Conservation (phyloP, 2,329 filamentous ascomycete species). For the Fusarium guadeloupense region DNA sequence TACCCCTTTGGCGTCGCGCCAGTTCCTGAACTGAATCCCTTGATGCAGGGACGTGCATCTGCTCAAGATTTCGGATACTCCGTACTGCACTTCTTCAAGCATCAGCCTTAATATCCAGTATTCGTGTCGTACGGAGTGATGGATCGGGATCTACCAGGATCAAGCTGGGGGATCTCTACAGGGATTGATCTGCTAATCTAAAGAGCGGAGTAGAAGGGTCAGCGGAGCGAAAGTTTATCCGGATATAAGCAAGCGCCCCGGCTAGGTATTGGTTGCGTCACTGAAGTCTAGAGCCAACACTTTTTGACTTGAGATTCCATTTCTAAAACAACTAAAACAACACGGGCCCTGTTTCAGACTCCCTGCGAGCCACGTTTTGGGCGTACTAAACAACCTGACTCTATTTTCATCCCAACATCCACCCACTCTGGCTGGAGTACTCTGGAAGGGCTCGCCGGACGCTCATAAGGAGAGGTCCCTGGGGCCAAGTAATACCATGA, state of each 20-base stretch:
- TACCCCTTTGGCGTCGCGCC: not conserved
- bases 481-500: constrained; percentile 55
- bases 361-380: constrained; percentile 11
- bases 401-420: constrained; percentile 2
- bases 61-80: not conserved
- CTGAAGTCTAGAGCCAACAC: constrained; percentile 22
- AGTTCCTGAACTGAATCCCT: constrained; percentile 1
- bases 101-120: constrained; percentile 3
- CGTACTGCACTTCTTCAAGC: constrained; percentile 1
- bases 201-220: too few relatives aligned
- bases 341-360: constrained; percentile 20
- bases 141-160: constrained; percentile 33
- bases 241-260: constrained; percentile 15
- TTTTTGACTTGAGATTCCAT: not conserved
- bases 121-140: constrained; percentile 23
- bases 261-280: constrained; percentile 37
- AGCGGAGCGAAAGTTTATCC: constrained; percentile 38
- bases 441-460: constrained; percentile 59
- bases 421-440: constrained; percentile 58
- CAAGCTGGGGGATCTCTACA: constrained; percentile 36
- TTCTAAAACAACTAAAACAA: constrained; percentile 8
- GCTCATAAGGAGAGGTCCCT: constrained; percentile 46
- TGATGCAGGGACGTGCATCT: not conserved
- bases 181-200: constrained; percentile 13
- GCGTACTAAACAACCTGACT: constrained; percentile 11